Conservation (phyloP, 2,329 filamentous ascomycete genomes). For the Dactylonectria estremocensis region DNA sequence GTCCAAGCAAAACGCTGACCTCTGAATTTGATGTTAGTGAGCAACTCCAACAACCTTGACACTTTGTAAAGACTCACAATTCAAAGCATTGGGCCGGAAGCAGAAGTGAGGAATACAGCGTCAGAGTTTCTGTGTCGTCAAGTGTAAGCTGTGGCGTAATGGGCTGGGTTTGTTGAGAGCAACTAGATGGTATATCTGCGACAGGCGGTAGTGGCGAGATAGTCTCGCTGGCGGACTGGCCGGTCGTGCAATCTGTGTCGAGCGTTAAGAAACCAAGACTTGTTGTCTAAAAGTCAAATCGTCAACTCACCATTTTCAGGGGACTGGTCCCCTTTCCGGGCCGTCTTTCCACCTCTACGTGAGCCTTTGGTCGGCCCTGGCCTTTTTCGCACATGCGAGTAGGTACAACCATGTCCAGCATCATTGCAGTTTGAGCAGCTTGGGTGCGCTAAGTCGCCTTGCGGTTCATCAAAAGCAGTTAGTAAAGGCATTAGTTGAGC, state of each 20-base stretch:
- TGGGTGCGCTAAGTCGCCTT: background rate
- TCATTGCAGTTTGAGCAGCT: background rate
- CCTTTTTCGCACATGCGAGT: background rate
- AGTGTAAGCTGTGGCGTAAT: background rate
- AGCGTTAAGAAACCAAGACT: background rate
- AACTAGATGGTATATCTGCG: background rate
- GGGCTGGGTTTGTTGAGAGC: background rate
- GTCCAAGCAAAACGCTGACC: background rate
- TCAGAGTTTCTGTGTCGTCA: background rate
- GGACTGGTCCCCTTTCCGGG: background rate
- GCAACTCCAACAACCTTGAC: background rate
- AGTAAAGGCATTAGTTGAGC: background rate
- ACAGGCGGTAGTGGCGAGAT: background rate
- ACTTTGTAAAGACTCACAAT: background rate
- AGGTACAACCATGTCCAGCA: background rate
- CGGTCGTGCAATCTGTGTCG: background rate
- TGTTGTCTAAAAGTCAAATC: background rate
- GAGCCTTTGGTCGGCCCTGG: background rate
- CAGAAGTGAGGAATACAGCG: background rate
- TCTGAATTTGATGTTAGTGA: background rate
- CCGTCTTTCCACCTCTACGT: background rate
- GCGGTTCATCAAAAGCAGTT: background rate
- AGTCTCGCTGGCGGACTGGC: background rate
- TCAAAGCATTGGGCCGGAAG: background rate
- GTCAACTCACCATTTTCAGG: background rate